Evolutionary conservation across 108 stramenopile species (phyloP).

Genomic region (Fragilaria crotonensis): DNA sequence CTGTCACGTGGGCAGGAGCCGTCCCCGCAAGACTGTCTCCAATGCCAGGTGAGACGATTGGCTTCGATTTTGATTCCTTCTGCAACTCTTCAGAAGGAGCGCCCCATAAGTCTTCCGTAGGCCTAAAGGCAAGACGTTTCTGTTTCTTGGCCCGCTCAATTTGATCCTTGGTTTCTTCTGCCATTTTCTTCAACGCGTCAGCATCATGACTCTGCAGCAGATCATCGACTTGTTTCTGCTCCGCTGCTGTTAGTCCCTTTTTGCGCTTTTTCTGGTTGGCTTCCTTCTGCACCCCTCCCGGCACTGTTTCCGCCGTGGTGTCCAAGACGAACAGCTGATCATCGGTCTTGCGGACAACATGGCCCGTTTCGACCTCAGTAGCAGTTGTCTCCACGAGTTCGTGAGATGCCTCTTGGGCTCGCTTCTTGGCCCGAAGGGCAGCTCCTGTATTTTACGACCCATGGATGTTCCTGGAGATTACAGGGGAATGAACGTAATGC

Average conservation of each 20-base stretch:
- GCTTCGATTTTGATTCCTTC: slow-evolving; percentile 1
- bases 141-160: slow-evolving; percentile 13
- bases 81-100: background rate
- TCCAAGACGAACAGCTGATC: slow-evolving; percentile 77
- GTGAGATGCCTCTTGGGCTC: slow-evolving; percentile 33
- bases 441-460: slow-evolving; percentile 66
- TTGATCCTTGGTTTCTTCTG: slow-evolving; percentile 3
- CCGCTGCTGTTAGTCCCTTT: slow-evolving; percentile 38
- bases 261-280: slow-evolving; percentile 21
- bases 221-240: slow-evolving; percentile 43
- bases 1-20: background rate
- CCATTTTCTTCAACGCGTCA: slow-evolving; percentile 23
- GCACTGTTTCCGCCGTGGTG: slow-evolving; percentile 28
- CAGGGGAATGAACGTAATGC: no score
- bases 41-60: background rate
- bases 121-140: slow-evolving; percentile 13
- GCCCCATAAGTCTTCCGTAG: slow-evolving; percentile 74
- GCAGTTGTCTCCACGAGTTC: slow-evolving; percentile 45
- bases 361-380: slow-evolving; percentile 31
- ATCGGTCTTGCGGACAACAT: slow-evolving; percentile 37
- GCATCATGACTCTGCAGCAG: slow-evolving; percentile 26
- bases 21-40: slow-evolving; percentile 12
- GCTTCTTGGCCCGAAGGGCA: slow-evolving; percentile 49
- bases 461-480: slow-evolving; percentile 28
- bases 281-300: slow-evolving; percentile 8